A percentile compares a stretch with the other conserved stretches of the same genome.
phyloP scores from a whole-genome alignment of 768 basidiomycete species.

The Termitomyces sp. region DNA sequence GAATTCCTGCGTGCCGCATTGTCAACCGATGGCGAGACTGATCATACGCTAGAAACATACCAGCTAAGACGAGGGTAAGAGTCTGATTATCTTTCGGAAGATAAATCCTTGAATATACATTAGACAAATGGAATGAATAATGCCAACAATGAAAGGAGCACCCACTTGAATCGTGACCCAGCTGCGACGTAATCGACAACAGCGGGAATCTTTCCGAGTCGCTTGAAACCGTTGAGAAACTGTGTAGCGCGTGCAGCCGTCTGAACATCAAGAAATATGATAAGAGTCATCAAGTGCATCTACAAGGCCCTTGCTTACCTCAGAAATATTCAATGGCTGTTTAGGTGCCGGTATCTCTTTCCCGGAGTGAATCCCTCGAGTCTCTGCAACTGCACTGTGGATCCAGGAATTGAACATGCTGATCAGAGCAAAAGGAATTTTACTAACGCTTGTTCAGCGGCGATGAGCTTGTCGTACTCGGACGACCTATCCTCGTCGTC shows the following conservation, averaged over 20 bases:
- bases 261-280: constrained; percentile 26
- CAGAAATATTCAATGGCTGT: constrained; percentile 86
- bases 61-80: constrained; percentile 86
- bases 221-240: constrained; percentile 89
- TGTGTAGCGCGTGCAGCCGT: constrained; percentile 71
- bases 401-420: background rate
- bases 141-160: constrained; percentile 3
- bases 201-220: constrained; percentile 76
- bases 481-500: constrained; percentile 96
- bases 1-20: constrained; percentile 54
- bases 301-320: constrained; percentile 40
- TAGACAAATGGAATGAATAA: background rate
- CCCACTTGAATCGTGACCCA: constrained; percentile 92
- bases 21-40: background rate
- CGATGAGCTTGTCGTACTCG: constrained; percentile 94
- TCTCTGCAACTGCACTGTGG: constrained; percentile 68
- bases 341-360: constrained; percentile 82
- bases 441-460: constrained; percentile 85
- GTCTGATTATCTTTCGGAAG: constrained; percentile 91
- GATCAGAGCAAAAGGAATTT: background rate
- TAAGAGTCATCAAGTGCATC: background rate
- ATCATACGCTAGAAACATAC: constrained; percentile 28
- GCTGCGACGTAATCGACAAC: constrained; percentile 92
- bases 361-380: constrained; percentile 84
- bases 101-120: constrained; percentile 49